Conservation (phyloP, 192 early-diverging fungal genomes). For the Neocallimastix lanati region DNA sequence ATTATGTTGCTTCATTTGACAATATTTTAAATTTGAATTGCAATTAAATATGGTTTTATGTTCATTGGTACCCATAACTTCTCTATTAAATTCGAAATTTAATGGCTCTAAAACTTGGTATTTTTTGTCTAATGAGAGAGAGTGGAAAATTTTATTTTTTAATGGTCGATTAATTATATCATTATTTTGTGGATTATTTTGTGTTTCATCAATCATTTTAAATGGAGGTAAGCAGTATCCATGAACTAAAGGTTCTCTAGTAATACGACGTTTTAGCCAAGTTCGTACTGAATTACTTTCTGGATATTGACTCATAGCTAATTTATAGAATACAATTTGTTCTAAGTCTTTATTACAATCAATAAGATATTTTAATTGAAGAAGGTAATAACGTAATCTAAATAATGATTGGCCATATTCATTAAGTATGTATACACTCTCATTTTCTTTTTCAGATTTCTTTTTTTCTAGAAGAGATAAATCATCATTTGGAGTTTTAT, state of each 20-base stretch:
- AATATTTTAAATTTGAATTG: not conserved
- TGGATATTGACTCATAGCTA: not conserved
- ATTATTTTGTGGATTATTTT: too few species aligned
- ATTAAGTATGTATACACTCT: not conserved
- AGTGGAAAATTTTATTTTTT: not conserved
- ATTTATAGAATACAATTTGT: not conserved
- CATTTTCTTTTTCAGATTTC: not conserved
- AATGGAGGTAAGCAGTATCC: not conserved
- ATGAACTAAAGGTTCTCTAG: not conserved
- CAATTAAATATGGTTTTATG: not conserved
- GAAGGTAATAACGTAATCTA: not conserved
- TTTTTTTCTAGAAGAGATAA: not conserved
- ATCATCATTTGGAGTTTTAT: not conserved
- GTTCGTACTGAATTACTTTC: not conserved
- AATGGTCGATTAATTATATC: not conserved
- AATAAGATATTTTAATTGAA: not conserved
- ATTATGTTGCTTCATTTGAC: not conserved
- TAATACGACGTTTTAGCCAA: not conserved
- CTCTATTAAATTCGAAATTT: not conserved
- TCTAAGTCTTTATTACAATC: not conserved
- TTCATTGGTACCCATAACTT: not conserved
- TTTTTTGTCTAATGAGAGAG: not conserved
- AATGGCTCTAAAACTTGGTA: not conserved
- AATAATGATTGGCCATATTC: not conserved
- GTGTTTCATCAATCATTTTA: not conserved